Percentiles rank a stretch among this genome's conserved stretches.
Evolutionary conservation across 306 rosid genomes (phyloP).

Genomic region (Abrus pulchellus): DNA sequence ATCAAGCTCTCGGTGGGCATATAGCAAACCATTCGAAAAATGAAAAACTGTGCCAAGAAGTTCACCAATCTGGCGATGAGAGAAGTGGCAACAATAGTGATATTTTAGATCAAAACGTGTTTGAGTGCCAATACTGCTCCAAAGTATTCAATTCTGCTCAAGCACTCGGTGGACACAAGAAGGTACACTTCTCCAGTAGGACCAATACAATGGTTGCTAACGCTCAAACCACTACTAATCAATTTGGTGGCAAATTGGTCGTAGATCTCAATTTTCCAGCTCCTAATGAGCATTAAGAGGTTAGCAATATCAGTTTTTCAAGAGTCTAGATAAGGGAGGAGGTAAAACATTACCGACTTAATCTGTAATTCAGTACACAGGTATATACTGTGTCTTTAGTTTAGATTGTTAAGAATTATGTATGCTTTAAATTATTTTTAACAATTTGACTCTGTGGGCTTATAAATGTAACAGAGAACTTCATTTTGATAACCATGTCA

Average conservation of each 20-base stretch:
- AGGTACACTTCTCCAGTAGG: constrained; percentile 54
- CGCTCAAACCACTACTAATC: constrained; percentile 5
- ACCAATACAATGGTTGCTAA: background rate
- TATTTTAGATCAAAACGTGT: constrained; percentile 18
- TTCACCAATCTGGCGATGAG: background rate
- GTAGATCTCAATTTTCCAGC: constrained; percentile 68
- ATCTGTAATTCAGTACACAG: background rate
- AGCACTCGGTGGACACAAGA: constrained; percentile 77
- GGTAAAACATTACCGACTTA: constrained; percentile 4
- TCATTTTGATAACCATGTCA: constrained; percentile 18
- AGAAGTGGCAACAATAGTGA: background rate
- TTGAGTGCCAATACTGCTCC: constrained; percentile 57
- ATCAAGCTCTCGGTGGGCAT: constrained; percentile 78
- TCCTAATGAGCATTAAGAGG: constrained; percentile 44
- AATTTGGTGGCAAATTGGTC: constrained; percentile 19
- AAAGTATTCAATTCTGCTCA: constrained; percentile 63
- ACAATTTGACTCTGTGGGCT: constrained; percentile 19
- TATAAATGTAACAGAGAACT: constrained; percentile 16
- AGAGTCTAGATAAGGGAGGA: background rate
- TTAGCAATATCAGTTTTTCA: constrained; percentile 1
- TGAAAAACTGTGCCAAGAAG: constrained; percentile 5
- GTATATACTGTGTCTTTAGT: background rate
- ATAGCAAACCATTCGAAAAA: constrained; percentile 63
- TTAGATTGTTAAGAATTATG: constrained; percentile 16
- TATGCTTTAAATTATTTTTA: constrained; percentile 38